Evolutionary conservation across 371 early-diverging fungal species (phyloP), one percentile per base, ranked within the genome.

Genomic region (Mucor piriformis): DNA sequence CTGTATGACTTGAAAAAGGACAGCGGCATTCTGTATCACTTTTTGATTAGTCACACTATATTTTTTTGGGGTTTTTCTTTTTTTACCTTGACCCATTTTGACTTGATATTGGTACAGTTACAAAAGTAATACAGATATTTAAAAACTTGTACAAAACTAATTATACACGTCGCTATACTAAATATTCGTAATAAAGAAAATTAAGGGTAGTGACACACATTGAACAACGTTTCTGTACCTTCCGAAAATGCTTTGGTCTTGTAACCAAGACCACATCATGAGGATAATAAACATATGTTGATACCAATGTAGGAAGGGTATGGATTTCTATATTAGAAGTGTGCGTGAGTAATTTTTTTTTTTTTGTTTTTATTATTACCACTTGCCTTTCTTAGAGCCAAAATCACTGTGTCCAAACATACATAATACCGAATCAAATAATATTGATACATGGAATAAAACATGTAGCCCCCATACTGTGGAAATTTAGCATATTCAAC

Each of bases 281-380:
- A 63, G 50, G 12, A 63, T 58, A 33, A 60, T 56, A 37, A 51
- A 44, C 61, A 60, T 63, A 52, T 63, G 63, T 27, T 68, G 68
- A 43, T 68, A 63, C 61, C 68, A 68, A 48, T 67, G 63, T 16
- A 67, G 48, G 49, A 67, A 67, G 12, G 62, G 57, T 44, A 67
- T 67, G 3, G 59, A 27, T 59, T 62, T 63, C 63, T 63, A 50
- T 49, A 3, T 2, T n/a, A 32, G 8, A 16, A 6, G 20, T 20
- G 5, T 44, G 21, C 44, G 29, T 29, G 29, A 29, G 29, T 29
- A 29, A 38, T 12, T 38, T 38, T 29, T 29, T 29, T 29, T 29
- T 29, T 29, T 29, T 29, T 29, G 3, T 29, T 29, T 29, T 1
- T 29, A 6, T 29, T 6, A 29, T 29, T 8, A 29, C 29, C 29